Conservation (phyloP, 2,329 filamentous ascomycete genomes). For the Aspergillus transmontanensis region DNA sequence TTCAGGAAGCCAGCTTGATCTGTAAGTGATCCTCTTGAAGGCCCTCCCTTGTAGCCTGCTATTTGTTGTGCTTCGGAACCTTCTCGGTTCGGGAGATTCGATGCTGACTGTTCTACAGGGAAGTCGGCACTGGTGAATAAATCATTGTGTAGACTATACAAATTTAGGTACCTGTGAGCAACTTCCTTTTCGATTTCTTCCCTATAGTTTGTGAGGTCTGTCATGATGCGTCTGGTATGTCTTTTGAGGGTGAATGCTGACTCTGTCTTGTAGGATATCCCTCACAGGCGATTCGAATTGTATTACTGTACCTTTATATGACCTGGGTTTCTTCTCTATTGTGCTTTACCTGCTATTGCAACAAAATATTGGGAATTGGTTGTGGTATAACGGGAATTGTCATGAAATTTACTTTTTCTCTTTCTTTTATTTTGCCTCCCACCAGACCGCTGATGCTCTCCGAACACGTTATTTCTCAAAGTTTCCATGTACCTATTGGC, state of each 20-base stretch:
- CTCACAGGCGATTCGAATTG: conserved; percentile 43
- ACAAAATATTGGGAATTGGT: conserved; percentile 1
- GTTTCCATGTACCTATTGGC: conserved; percentile 33
- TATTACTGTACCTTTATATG: conserved; percentile 2
- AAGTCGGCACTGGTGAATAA: conserved; percentile 53
- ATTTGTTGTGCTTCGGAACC: background rate
- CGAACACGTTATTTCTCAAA: background rate
- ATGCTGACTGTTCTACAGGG: conserved; percentile 37
- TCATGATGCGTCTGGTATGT: background rate
- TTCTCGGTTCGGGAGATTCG: background rate
- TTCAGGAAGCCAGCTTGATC: conserved; percentile 71
- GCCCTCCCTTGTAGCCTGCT: background rate
- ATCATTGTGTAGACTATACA: background rate
- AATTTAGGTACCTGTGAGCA: conserved; percentile 6
- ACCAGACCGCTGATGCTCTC: background rate
- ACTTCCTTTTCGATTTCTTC: background rate
- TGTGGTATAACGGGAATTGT: conserved; percentile 9
- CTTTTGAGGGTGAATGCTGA: background rate
- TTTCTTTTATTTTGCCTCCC: background rate
- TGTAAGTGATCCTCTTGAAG: conserved; percentile 35
- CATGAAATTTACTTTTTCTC: background rate
- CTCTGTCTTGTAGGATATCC: background rate
- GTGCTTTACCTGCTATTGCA: conserved; percentile 5
- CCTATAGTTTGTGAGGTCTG: background rate
- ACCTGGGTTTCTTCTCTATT: background rate